Evolutionary conservation across 139 green algal genomes (phyloP), one percentile per base, ranked within the genome.

Genomic region (Chlamydomonas incerta): DNA sequence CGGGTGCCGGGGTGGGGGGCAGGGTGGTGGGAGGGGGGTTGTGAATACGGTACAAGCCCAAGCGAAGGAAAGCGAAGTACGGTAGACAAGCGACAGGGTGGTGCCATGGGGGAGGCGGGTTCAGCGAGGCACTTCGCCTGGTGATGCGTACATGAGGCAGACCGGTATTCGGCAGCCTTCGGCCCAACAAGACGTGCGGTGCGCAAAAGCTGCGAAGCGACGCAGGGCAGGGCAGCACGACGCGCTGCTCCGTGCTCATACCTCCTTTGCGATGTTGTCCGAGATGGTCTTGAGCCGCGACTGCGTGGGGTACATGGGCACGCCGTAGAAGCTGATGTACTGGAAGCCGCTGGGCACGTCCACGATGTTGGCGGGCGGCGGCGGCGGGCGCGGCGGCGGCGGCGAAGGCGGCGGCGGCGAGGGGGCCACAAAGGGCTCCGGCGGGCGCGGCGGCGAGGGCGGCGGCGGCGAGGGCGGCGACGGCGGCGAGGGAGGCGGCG

Each of bases 221-320:
- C 8, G 18, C 21, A 24, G 21, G 20, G 55, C 2, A 62, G 17
- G 18, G 55, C 9, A 23, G 18, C 20, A 62, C 8, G 55, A 24
- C 55, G 55, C 55, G 18, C 52, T 11, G 52, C 13, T 58, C 52
- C 13, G 15, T n/a, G 41, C 55, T 10, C 55, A 2, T 4, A 62
- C 55, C 20, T 24, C 20, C 20, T 3, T 46, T n/a, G 76, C 76
- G 33, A 83, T 73, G 63, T 83, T 83, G 26, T 31, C 47, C 31
- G 76, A 83, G 15, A 83, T 46, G 35, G 76, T 55, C 35, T n/a
- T 72, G 37, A 83, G 76, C 8, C 76, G 58, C 5, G 76, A 28
- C 23, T 24, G 23, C 1, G 37, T 65, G 24, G 62, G 62, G 20
- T 41, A 47, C 11, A 13, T 31, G 3, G 62, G 6, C 3, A 83